Conservation (phyloP, 192 early-diverging fungal species). For the Coemansia asiatica region DNA sequence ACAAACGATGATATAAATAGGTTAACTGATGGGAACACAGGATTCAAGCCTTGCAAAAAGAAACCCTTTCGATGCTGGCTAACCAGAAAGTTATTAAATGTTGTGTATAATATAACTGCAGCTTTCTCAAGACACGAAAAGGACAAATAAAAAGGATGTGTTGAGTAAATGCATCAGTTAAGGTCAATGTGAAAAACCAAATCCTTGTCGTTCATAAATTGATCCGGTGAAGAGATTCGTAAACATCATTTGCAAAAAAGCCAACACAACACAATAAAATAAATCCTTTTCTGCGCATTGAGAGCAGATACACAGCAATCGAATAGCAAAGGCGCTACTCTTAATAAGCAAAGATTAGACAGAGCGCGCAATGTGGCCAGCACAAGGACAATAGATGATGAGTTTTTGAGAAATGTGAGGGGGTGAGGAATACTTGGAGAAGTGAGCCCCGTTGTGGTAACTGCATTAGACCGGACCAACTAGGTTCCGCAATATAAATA, state of each 20-base stretch:
- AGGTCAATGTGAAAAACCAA: constrained; percentile 29
- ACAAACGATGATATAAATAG: too few species aligned
- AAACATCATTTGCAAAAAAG: constrained; percentile 48
- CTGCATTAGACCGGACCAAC: constrained; percentile 12
- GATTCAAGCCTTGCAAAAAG: too few species aligned
- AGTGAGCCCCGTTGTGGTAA: constrained; percentile 60
- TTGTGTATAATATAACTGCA: too few species aligned
- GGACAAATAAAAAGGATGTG: not conserved
- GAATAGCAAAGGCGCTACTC: not conserved
- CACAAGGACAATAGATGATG: not conserved
- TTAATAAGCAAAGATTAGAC: not conserved
- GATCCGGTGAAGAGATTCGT: constrained; percentile 57
- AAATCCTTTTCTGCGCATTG: not conserved
- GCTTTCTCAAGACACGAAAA: not conserved
- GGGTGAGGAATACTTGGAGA: constrained; percentile 52
- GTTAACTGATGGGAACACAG: too few species aligned
- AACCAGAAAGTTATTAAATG: too few species aligned
- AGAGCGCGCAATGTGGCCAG: not conserved
- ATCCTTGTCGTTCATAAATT: constrained; percentile 39
- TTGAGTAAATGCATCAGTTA: constrained; percentile 33
- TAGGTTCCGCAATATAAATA: not conserved
- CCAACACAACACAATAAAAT: constrained; percentile 29
- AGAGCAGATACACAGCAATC: not conserved
- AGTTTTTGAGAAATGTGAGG: constrained; percentile 2
- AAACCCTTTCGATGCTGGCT: too few species aligned